phyloP scores from a whole-genome alignment of 179 eudicot genomes.

The Monotropa hypopitys region DNA sequence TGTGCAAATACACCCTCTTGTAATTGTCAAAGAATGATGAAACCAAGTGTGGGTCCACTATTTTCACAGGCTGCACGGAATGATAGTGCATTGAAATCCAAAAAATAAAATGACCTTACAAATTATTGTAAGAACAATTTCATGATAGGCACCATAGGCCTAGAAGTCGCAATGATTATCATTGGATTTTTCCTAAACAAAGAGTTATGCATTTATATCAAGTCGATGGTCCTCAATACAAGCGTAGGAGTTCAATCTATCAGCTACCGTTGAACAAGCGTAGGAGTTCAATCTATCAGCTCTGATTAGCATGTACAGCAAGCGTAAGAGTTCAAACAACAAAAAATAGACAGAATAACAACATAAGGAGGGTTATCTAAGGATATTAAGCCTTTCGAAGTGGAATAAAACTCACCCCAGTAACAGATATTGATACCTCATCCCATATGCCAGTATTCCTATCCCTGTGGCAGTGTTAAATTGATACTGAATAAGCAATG shows the following conservation, averaged over 20 bases:
- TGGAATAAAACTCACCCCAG: slow-evolving; percentile 57
- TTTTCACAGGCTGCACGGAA: slow-evolving; percentile 75
- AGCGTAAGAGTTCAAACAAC: not conserved
- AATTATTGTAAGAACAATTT: not conserved
- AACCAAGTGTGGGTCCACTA: slow-evolving; percentile 93
- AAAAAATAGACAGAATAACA: not conserved
- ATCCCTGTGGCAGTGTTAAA: slow-evolving; percentile 46
- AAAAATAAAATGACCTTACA: not conserved
- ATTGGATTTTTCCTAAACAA: not conserved
- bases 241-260: not conserved
- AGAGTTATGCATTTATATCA: not conserved
- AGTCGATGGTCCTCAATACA: not conserved
- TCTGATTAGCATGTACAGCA: not conserved
- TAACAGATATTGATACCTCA: slow-evolving; percentile 73
- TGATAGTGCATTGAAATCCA: slow-evolving; percentile 13
- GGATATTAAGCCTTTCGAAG: not conserved
- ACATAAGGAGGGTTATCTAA: not conserved
- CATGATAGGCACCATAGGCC: not conserved
- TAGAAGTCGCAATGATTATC: not conserved
- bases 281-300: too few species aligned
- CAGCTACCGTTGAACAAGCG: not conserved
- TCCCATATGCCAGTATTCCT: slow-evolving; percentile 99
- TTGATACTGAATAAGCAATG: not conserved
- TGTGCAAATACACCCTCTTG: slow-evolving; percentile 68
- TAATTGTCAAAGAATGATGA: slow-evolving; percentile 79